These are phyloP conservation scores for Orbilia ellipsospora DNA, from an alignment of 2,329 filamentous ascomycete genomes.

Conservation along the genomic window DNA sequence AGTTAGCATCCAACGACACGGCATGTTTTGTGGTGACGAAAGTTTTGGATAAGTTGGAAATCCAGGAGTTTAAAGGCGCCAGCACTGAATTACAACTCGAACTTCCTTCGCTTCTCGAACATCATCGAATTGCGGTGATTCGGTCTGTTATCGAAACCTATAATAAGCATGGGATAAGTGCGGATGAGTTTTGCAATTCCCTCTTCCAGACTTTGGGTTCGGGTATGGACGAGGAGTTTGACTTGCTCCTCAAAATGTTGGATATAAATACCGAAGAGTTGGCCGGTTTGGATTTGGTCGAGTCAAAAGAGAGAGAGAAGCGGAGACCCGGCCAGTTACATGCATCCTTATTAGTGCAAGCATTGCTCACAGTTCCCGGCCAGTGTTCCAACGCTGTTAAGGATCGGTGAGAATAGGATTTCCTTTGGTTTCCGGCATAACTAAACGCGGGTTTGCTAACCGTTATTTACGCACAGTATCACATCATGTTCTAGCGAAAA, in stretches of 20 bases:
- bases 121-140: slow-evolving; percentile 81
- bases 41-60: slow-evolving; percentile 83
- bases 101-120: slow-evolving; percentile 77
- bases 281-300: slow-evolving; percentile 66
- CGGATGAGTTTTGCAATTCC: slow-evolving; percentile 64
- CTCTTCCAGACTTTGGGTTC: slow-evolving; percentile 69
- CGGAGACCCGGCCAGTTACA: slow-evolving; percentile 72
- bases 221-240: slow-evolving; percentile 61
- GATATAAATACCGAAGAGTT: slow-evolving; percentile 68
- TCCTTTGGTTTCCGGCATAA: no score
- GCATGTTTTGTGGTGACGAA: slow-evolving; percentile 87
- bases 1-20: slow-evolving; percentile 86
- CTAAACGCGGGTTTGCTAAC: background rate
- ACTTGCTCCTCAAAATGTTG: slow-evolving; percentile 71
- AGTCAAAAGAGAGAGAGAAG: slow-evolving; percentile 67
- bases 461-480: slow-evolving; percentile 67
- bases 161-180: slow-evolving; percentile 72
- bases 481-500: slow-evolving; percentile 69
- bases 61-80: slow-evolving; percentile 82
- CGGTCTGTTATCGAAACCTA: slow-evolving; percentile 86
- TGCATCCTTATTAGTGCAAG: slow-evolving; percentile 81
- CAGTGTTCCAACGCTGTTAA: slow-evolving; percentile 51
- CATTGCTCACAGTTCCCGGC: slow-evolving; percentile 80
- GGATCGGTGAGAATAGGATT: slow-evolving; percentile 32
- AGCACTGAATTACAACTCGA: slow-evolving; percentile 78